A percentile compares a stretch with the other conserved stretches of the same genome.
These are phyloP conservation scores for Protea cynaroides DNA, from an alignment of 164 flowering plant genomes.

Conservation along the genomic window DNA sequence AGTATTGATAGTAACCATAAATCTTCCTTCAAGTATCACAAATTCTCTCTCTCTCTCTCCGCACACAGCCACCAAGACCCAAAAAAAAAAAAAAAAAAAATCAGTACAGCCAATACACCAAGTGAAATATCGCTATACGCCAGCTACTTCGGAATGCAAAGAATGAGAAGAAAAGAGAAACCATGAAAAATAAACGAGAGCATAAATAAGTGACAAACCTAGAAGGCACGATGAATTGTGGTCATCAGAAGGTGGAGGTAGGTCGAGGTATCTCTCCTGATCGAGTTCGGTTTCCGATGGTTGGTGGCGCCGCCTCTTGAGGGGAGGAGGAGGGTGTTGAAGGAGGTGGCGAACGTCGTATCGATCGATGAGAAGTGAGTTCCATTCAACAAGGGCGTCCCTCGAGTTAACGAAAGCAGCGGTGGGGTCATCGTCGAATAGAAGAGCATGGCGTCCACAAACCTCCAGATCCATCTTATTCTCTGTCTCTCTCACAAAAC, in stretches of 20 bases:
- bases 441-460: slow-evolving; percentile 77
- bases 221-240: slow-evolving; percentile 22
- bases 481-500: background rate
- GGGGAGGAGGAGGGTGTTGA: slow-evolving; percentile 48
- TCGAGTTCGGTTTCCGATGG: slow-evolving; percentile 49
- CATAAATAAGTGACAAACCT: slow-evolving; percentile 14
- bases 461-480: slow-evolving; percentile 59
- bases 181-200: background rate
- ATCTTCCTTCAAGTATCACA: too few relatives aligned
- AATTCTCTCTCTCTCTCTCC: too few relatives aligned
- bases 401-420: slow-evolving; percentile 73
- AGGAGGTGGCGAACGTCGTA: slow-evolving; percentile 98
- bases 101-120: too few relatives aligned
- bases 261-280: slow-evolving; percentile 65
- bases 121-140: too few relatives aligned
- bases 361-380: slow-evolving; percentile 80
- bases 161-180: background rate
- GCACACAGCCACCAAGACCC: too few relatives aligned
- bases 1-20: too few relatives aligned
- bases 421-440: slow-evolving; percentile 84
- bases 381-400: slow-evolving; percentile 83
- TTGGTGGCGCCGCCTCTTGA: slow-evolving; percentile 30
- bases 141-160: background rate
- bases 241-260: slow-evolving; percentile 38
- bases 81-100: too few relatives aligned